phyloP scores from a whole-genome alignment of 2,329 filamentous ascomycete genomes.

The Verticillium tricorpus region DNA sequence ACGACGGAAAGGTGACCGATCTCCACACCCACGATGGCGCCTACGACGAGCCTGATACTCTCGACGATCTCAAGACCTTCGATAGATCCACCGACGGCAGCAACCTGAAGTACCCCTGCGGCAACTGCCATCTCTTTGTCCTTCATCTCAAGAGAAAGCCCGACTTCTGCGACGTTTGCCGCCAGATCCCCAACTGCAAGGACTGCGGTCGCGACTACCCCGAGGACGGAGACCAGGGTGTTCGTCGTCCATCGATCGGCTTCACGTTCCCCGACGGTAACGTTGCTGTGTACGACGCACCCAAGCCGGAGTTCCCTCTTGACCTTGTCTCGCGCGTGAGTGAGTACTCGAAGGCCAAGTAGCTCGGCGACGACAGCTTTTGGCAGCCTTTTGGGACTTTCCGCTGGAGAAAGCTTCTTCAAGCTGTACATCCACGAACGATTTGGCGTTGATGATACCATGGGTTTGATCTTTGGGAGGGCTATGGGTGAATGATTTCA shows the following conservation, averaged over 20 bases:
- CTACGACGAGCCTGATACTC: not conserved
- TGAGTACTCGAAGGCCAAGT: not conserved
- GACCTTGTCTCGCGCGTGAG: not conserved
- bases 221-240: not conserved
- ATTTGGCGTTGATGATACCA: not conserved
- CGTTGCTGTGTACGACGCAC: not conserved
- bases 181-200: not conserved
- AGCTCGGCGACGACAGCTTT: not conserved
- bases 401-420: no score
- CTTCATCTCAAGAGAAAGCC: not conserved
- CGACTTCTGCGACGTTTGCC: not conserved
- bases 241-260: not conserved
- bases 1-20: not conserved
- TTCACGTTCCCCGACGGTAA: not conserved
- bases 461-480: not conserved
- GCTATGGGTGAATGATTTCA: constrained; percentile 49
- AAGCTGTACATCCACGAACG: not conserved
- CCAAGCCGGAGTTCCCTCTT: not conserved
- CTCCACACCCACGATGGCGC: not conserved
- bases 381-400: not conserved
- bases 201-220: not conserved
- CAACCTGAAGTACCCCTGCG: not conserved
- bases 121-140: not conserved
- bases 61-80: not conserved
- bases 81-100: not conserved